phyloP scores from a whole-genome alignment of 768 basidiomycete genomes.

The Leccinum subtestaceum region DNA sequence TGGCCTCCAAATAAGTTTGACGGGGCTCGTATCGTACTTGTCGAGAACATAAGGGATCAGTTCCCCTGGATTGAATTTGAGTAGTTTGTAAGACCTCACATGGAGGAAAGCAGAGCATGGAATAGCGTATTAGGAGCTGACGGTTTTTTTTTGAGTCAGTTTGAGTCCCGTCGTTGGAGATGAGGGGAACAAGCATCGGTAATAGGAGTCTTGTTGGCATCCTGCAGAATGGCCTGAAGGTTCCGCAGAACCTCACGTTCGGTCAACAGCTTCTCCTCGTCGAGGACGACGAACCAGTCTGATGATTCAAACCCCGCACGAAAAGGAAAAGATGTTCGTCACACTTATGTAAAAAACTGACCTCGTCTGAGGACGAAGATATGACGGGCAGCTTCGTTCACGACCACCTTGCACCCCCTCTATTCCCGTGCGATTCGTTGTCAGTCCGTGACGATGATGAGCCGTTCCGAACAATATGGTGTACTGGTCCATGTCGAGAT shows the following conservation, averaged over 20 bases:
- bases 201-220: slow-evolving; percentile 82
- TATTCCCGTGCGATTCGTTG: slow-evolving; percentile 25
- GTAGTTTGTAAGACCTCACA: no score
- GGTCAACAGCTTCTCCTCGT: slow-evolving; percentile 76
- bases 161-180: no score
- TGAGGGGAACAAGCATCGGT: slow-evolving; percentile 35
- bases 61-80: no score
- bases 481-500: slow-evolving; percentile 96
- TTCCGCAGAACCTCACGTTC: slow-evolving; percentile 89
- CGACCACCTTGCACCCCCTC: slow-evolving; percentile 64
- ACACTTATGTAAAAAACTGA: slow-evolving; percentile 61
- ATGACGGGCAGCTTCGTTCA: slow-evolving; percentile 27
- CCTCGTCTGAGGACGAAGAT: slow-evolving; percentile 62
- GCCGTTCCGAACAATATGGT: slow-evolving; percentile 86
- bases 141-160: no score
- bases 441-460: background rate
- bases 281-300: slow-evolving; percentile 97
- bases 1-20: slow-evolving; percentile 95
- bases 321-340: background rate
- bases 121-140: no score
- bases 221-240: slow-evolving; percentile 83
- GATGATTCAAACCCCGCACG: background rate
- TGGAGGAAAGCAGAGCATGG: no score
- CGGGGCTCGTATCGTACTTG: slow-evolving; percentile 70
- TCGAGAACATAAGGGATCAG: no score